Evolutionary conservation across 2,329 filamentous ascomycete genomes (phyloP).

Genomic region (Aspergillus uvarum): DNA sequence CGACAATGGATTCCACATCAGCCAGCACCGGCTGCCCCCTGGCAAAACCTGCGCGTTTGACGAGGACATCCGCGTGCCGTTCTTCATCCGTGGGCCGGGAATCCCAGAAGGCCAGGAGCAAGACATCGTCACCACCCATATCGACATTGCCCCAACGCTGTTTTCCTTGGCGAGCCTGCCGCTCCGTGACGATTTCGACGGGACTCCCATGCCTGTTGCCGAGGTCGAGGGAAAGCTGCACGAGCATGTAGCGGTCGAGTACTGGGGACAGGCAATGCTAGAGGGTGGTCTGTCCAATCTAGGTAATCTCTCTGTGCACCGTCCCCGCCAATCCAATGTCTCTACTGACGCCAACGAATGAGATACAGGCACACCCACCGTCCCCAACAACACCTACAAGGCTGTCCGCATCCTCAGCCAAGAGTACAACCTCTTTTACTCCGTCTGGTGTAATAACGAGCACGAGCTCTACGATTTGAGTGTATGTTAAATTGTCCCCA

Average conservation of each 20-base stretch:
- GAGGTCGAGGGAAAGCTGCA: conserved; percentile 27
- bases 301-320: neutral
- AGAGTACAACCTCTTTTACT: conserved; percentile 36
- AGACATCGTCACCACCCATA: conserved; percentile 59
- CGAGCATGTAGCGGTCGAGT: conserved; percentile 60
- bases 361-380: neutral
- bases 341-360: neutral
- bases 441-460: conserved; percentile 37
- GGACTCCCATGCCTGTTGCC: conserved; percentile 49
- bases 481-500: neutral
- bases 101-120: conserved; percentile 45
- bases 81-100: conserved; percentile 60
- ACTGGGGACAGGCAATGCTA: conserved; percentile 47
- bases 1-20: conserved; percentile 62
- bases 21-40: conserved; percentile 58
- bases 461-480: conserved; percentile 35
- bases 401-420: conserved; percentile 26
- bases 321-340: no score
- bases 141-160: conserved; percentile 63
- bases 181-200: conserved; percentile 56
- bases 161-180: conserved; percentile 46
- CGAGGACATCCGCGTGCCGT: conserved; percentile 60
- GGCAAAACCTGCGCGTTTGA: conserved; percentile 61
- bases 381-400: conserved; percentile 18
- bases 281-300: conserved; percentile 3